Conservation (phyloP, 805 yeast species). For the Tetrapisispora phaffii region DNA sequence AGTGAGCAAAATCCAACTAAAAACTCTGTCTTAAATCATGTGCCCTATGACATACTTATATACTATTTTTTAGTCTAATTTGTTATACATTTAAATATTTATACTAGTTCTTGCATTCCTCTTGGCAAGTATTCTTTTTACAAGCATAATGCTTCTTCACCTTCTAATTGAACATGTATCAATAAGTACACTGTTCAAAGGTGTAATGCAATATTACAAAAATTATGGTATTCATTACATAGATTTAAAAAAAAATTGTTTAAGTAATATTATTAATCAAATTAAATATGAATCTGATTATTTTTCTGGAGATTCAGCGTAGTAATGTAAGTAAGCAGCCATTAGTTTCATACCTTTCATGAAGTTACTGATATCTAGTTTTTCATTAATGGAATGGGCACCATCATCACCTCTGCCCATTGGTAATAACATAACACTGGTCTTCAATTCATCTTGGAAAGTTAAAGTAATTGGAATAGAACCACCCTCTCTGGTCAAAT, state of each 20-base stretch:
- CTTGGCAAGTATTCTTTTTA: too few relatives aligned
- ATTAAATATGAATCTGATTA: conserved; percentile 4
- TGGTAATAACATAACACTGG: conserved; percentile 82
- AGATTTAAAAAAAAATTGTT: not conserved
- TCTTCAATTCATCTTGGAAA: conserved; percentile 78
- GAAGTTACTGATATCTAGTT: conserved; percentile 78
- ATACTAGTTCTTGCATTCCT: too few relatives aligned
- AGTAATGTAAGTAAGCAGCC: conserved; percentile 87
- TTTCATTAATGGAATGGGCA: conserved; percentile 96
- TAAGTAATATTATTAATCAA: not conserved
- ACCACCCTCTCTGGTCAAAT: conserved; percentile 97
- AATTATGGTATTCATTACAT: not conserved
- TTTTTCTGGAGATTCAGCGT: conserved; percentile 36
- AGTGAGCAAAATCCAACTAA: too few relatives aligned
- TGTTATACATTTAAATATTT: too few relatives aligned
- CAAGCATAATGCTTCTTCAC: too few relatives aligned
- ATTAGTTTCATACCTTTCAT: conserved; percentile 89
- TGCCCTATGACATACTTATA: too few relatives aligned
- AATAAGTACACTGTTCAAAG: too few relatives aligned
- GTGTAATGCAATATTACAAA: too few relatives aligned
- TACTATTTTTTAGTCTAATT: too few relatives aligned
- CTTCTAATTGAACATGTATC: too few relatives aligned
- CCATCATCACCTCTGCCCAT: conserved; percentile 99
- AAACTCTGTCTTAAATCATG: too few relatives aligned
- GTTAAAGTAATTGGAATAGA: conserved; percentile 95